Conservation (phyloP, 2,329 filamentous ascomycete species). For the Venturia oleaginea region DNA sequence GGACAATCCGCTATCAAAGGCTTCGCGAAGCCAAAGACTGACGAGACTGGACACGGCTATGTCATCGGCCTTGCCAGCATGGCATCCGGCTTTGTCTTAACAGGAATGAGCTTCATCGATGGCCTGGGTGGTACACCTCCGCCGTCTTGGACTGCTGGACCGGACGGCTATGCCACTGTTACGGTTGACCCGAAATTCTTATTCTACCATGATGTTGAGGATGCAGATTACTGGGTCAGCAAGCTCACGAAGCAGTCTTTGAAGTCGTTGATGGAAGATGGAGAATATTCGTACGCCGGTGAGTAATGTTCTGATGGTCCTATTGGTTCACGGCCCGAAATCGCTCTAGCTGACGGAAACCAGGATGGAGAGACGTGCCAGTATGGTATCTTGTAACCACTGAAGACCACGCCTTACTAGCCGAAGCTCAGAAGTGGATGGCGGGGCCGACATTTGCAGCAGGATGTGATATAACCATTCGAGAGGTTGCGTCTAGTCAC, state of each 20-base stretch:
- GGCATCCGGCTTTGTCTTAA: constrained; percentile 35
- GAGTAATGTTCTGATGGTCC: background rate
- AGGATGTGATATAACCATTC: background rate
- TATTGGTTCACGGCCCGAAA: background rate
- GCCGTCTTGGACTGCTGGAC: constrained; percentile 33
- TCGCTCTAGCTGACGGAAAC: background rate
- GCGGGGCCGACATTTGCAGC: background rate
- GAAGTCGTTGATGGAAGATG: constrained; percentile 31
- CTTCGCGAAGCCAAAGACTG: constrained; percentile 14
- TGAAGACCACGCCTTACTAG: constrained; percentile 4
- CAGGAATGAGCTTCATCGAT: constrained; percentile 34
- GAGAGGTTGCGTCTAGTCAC: constrained; percentile 4
- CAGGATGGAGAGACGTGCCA: constrained; percentile 11
- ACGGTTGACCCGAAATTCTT: constrained; percentile 30
- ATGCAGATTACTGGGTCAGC: constrained; percentile 34
- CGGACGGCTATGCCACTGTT: constrained; percentile 35
- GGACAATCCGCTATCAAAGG: constrained; percentile 24
- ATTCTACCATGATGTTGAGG: constrained; percentile 45
- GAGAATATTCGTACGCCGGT: constrained; percentile 8
- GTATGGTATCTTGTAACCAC: background rate
- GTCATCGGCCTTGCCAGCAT: constrained; percentile 39
- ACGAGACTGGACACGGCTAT: constrained; percentile 22
- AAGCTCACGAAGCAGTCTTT: constrained; percentile 35
- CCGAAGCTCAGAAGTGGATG: constrained; percentile 9
- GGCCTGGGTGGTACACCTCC: constrained; percentile 34